Percentiles rank a stretch among this genome's conserved stretches.
Evolutionary conservation across 805 yeast genomes (phyloP).

Genomic region (Metschnikowia colocasiae): DNA sequence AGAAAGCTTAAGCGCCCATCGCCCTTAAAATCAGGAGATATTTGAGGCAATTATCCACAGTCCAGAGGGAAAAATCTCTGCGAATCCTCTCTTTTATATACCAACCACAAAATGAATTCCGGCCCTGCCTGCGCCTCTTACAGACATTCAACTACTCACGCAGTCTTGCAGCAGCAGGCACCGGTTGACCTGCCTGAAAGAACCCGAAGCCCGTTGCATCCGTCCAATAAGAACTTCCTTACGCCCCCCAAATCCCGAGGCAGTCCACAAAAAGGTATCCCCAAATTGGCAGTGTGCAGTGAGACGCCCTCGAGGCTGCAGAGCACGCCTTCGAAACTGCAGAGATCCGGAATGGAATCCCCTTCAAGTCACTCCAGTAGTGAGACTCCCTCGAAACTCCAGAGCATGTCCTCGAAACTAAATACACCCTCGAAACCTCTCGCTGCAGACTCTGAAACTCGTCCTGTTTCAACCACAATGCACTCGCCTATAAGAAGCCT

Average conservation of each 20-base stretch:
- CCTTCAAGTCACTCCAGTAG: background rate
- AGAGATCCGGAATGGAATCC: background rate
- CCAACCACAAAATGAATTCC: conserved; percentile 3
- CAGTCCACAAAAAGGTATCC: background rate
- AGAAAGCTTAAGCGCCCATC: background rate
- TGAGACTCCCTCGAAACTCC: background rate
- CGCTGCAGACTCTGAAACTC: background rate
- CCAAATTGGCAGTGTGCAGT: background rate
- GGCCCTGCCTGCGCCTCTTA: conserved; percentile 2
- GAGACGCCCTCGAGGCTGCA: background rate
- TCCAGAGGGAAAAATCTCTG: background rate
- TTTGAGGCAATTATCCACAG: background rate
- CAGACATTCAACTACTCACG: conserved; percentile 1
- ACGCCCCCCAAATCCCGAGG: conserved; percentile 3
- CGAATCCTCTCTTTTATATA: background rate
- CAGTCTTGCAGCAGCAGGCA: conserved; percentile 3
- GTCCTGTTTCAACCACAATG: background rate
- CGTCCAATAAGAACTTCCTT: background rate
- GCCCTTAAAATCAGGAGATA: background rate
- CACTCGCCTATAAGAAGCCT: conserved; percentile 1
- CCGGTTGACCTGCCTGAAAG: background rate
- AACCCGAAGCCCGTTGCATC: conserved; percentile 1
- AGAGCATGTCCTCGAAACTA: background rate
- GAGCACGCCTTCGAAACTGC: background rate
- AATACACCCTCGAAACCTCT: background rate